phyloP scores from a whole-genome alignment of 192 early-diverging fungal species.

The Chytriomyces sp. region DNA sequence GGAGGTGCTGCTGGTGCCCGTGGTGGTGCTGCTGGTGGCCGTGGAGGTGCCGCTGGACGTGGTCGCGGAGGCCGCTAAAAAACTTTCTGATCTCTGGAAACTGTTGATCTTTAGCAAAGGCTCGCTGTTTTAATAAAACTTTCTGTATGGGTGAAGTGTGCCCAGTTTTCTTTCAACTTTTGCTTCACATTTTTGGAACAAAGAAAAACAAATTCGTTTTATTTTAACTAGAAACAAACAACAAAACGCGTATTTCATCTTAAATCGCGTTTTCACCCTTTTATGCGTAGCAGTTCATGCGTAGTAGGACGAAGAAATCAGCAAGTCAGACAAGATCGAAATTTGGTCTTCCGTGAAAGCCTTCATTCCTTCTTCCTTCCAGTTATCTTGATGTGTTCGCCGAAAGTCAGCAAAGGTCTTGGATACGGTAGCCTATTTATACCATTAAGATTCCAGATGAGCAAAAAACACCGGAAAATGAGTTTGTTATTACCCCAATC shows the following conservation, averaged over 20 bases:
- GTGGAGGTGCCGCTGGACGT: constrained; percentile 25
- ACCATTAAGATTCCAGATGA: background rate
- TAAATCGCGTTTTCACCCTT: no score
- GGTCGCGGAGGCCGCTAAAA: background rate
- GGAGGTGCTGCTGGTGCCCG: constrained; percentile 16
- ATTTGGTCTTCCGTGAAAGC: constrained; percentile 79
- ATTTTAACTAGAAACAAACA: no score
- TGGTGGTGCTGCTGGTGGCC: constrained; percentile 14
- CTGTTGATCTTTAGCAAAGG: no score
- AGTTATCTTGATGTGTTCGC: constrained; percentile 93
- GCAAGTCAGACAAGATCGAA: constrained; percentile 82
- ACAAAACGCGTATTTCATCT: no score
- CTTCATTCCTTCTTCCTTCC: constrained; percentile 81
- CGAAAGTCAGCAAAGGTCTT: constrained; percentile 92
- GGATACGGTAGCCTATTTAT: constrained; percentile 75
- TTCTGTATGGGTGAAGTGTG: no score
- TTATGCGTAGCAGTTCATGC: constrained; percentile 37
- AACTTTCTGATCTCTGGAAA: no score
- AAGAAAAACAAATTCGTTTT: no score
- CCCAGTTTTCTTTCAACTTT: no score
- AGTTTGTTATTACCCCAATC: constrained; percentile 76
- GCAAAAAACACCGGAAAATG: background rate
- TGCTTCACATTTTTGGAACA: no score
- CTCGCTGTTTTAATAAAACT: no score
- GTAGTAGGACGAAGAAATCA: constrained; percentile 59